These are phyloP conservation scores for Eucalyptus coolabah DNA, from an alignment of 345 rosid genomes.

Conservation along the genomic window DNA sequence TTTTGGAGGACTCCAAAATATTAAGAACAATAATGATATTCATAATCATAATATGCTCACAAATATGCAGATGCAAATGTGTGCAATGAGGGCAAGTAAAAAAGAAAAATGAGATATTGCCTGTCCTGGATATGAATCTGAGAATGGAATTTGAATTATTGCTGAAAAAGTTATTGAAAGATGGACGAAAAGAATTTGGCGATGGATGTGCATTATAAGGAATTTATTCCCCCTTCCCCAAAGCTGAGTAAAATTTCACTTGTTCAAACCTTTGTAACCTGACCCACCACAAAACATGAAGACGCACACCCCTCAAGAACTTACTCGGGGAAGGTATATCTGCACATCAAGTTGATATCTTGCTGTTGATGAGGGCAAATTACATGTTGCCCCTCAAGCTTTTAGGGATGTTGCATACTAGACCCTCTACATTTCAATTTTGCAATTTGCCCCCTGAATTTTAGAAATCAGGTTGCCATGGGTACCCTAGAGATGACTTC, in stretches of 20 bases:
- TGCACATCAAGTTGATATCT: slow-evolving; percentile 5
- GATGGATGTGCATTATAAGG: slow-evolving; percentile 41
- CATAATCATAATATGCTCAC: slow-evolving; percentile 6
- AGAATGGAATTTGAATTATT: slow-evolving; percentile 63
- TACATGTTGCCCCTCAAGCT: background rate
- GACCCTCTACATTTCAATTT: background rate
- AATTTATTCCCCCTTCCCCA: slow-evolving; percentile 31
- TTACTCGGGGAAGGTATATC: slow-evolving; percentile 30
- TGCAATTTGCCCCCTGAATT: background rate
- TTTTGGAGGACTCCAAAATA: background rate
- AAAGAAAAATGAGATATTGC: background rate
- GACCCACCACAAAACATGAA: slow-evolving; percentile 5
- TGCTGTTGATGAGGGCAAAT: background rate
- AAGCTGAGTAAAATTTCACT: background rate
- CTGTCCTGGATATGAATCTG: background rate
- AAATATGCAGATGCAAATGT: background rate
- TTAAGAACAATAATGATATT: background rate
- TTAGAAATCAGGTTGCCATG: background rate
- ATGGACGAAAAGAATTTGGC: slow-evolving; percentile 32
- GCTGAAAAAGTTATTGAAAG: slow-evolving; percentile 19
- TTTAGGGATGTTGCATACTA: background rate
- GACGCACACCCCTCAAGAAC: slow-evolving; percentile 18
- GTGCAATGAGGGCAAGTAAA: background rate
- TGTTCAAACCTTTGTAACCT: slow-evolving; percentile 13
- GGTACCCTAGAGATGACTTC: background rate